Conservation (phyloP, 257 asterid genomes). For the Echites panduratus region DNA sequence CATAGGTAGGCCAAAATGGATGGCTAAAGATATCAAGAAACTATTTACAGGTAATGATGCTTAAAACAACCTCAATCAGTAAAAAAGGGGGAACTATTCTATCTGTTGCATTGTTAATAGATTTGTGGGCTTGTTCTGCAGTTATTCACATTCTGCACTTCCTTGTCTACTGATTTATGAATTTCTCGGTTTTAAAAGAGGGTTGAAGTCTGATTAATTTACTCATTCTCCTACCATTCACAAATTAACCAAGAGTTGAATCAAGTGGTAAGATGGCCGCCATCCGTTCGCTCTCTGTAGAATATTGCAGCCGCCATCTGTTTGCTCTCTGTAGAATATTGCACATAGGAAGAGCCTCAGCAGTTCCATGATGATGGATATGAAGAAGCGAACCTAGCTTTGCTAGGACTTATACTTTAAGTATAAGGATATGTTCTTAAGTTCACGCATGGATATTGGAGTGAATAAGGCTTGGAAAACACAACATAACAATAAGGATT, state of each 20-base stretch:
- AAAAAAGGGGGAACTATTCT: background rate
- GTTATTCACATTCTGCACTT: constrained; percentile 1
- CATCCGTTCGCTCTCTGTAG: background rate
- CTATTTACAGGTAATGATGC: constrained; percentile 1
- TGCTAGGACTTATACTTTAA: too few species aligned
- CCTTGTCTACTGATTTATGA: background rate
- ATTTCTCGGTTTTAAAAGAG: background rate
- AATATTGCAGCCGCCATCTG: background rate
- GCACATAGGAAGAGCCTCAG: background rate
- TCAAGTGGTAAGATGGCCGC: too few species aligned
- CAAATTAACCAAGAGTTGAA: too few species aligned
- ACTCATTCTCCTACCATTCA: background rate
- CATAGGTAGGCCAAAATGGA: constrained; percentile 2
- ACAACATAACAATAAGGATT: too few species aligned
- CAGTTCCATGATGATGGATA: too few species aligned
- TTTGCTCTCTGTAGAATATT: background rate
- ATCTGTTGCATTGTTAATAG: background rate
- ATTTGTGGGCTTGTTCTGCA: background rate
- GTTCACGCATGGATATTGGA: too few species aligned
- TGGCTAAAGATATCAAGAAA: background rate
- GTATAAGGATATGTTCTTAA: too few species aligned
- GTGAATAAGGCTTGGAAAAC: too few species aligned
- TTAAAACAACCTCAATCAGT: background rate
- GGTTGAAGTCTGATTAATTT: too few species aligned
- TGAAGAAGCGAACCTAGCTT: too few species aligned